phyloP scores from a whole-genome alignment of 2,329 filamentous ascomycete species.

The Penicillium sp. region DNA sequence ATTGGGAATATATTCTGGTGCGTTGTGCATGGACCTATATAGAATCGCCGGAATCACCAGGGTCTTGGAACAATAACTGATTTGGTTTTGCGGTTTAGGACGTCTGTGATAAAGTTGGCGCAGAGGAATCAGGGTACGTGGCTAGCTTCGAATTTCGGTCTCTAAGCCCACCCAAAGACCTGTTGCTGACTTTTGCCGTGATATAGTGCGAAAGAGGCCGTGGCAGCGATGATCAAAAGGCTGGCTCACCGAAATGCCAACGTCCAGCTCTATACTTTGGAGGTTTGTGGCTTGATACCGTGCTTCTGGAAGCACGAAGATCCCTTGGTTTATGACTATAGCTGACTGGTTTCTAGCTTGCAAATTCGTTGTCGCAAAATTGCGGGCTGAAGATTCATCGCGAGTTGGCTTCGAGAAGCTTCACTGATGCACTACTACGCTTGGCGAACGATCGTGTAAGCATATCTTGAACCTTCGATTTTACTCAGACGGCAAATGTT shows the following conservation, averaged over 20 bases:
- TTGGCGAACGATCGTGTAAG: slow-evolving; percentile 77
- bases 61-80: slow-evolving; percentile 4
- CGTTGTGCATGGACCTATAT: slow-evolving; percentile 11
- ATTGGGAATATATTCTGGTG: slow-evolving; percentile 69
- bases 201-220: slow-evolving; percentile 70
- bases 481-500: neutral
- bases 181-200: slow-evolving; percentile 12
- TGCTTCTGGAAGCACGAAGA: neutral
- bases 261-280: slow-evolving; percentile 90
- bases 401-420: slow-evolving; percentile 84
- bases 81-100: slow-evolving; percentile 40
- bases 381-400: slow-evolving; percentile 83
- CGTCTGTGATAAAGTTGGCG: slow-evolving; percentile 58
- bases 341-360: slow-evolving; percentile 57
- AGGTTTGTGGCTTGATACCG: slow-evolving; percentile 51
- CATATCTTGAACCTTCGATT: neutral
- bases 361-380: slow-evolving; percentile 88
- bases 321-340: neutral
- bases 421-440: slow-evolving; percentile 88
- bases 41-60: neutral
- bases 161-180: neutral
- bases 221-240: slow-evolving; percentile 86
- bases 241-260: slow-evolving; percentile 92
- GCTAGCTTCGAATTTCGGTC: neutral
- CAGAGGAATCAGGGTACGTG: slow-evolving; percentile 49